phyloP scores from a whole-genome alignment of 345 rosid species.

The Psidium guajava region DNA sequence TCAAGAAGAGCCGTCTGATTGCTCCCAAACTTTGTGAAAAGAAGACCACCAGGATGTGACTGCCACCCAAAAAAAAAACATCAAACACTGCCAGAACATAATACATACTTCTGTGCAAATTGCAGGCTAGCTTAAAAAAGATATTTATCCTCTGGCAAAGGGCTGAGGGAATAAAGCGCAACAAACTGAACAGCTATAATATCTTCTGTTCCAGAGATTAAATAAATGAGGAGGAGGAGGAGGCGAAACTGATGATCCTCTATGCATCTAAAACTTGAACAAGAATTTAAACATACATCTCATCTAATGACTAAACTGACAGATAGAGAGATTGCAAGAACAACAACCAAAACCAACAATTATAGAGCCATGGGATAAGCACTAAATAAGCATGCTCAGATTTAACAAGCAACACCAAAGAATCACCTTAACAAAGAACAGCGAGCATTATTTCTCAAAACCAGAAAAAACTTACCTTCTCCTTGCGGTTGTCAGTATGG shows the following conservation, averaged over 20 bases:
- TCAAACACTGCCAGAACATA: neutral
- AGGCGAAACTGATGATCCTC: neutral
- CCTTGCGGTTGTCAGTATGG: conserved; percentile 57
- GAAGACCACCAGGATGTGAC: conserved; percentile 85
- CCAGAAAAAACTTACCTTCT: conserved; percentile 47
- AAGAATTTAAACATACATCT: neutral
- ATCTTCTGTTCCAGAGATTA: neutral
- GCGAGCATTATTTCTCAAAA: neutral
- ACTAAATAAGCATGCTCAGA: neutral
- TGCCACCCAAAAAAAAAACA: conserved; percentile 26
- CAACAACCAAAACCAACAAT: neutral
- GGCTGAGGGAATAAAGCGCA: neutral
- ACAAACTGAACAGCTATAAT: neutral
- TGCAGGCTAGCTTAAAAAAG: neutral
- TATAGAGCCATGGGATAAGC: neutral
- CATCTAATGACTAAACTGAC: neutral
- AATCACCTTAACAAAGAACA: neutral
- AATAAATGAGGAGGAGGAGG: neutral
- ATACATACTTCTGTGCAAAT: neutral
- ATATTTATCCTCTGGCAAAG: neutral
- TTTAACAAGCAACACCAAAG: neutral
- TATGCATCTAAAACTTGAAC: neutral
- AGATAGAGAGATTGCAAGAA: neutral
- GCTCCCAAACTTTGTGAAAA: conserved; percentile 79
- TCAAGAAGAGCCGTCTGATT: conserved; percentile 83